phyloP scores from a whole-genome alignment of 768 basidiomycete genomes.

The Nidularia pulvinata region DNA sequence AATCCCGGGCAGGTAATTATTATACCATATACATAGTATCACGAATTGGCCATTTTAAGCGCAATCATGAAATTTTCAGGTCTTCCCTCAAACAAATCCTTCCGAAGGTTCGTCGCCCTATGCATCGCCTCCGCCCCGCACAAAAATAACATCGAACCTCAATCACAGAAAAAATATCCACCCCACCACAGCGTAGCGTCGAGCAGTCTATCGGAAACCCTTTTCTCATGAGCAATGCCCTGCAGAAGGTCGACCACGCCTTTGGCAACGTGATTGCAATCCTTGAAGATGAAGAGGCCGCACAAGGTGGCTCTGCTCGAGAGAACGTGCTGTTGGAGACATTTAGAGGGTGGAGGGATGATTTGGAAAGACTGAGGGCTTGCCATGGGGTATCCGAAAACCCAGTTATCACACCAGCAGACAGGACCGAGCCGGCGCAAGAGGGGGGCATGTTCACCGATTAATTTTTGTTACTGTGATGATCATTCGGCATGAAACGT shows the following conservation, averaged over 20 bases:
- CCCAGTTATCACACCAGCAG: background rate
- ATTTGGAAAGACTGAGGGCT: slow-evolving; percentile 29
- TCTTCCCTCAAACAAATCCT: slow-evolving; percentile 46
- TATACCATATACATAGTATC: background rate
- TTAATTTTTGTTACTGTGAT: slow-evolving; percentile 8
- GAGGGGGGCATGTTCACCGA: slow-evolving; percentile 33
- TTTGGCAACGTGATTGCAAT: slow-evolving; percentile 39
- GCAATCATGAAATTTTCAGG: slow-evolving; percentile 20
- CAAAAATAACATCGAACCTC: background rate
- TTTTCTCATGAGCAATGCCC: slow-evolving; percentile 38
- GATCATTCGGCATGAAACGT: too few relatives aligned
- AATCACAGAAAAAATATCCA: background rate
- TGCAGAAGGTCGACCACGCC: slow-evolving; percentile 41
- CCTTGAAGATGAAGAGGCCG: slow-evolving; percentile 39
- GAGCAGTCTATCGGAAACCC: slow-evolving; percentile 41
- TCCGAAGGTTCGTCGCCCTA: slow-evolving; percentile 8
- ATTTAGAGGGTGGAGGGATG: slow-evolving; percentile 39
- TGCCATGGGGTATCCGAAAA: too few relatives aligned
- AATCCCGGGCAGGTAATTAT: slow-evolving; percentile 42
- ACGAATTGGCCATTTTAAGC: background rate
- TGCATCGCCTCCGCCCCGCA: background rate
- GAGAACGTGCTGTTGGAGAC: slow-evolving; percentile 32
- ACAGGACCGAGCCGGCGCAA: slow-evolving; percentile 9
- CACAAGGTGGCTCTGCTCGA: slow-evolving; percentile 27
- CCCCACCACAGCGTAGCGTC: slow-evolving; percentile 15